Base-by-base conservation (phyloP, 495 filamentous ascomycete genomes). In the Daldinia grandis region DNA sequence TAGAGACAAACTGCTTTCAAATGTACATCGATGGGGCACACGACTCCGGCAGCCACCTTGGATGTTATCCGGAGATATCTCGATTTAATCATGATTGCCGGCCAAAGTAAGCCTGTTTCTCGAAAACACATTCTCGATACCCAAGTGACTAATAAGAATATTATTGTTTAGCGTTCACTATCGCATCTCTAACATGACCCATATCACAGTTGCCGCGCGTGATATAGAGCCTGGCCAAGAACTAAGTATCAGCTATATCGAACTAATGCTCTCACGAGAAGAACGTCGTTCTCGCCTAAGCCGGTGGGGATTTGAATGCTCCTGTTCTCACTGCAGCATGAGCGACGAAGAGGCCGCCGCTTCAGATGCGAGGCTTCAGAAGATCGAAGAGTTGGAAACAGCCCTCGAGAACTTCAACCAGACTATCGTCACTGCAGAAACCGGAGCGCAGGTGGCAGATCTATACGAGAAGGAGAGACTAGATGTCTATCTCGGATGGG, bases 21-120 rank as follows among this genome's bases (percentile, higher is more conserved):
- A 40, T 81, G 57, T 79, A 79, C 28, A 62, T 82, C 44, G 73
- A 74, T 50, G 76, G 76, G 6, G 58, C 71, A 0, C 42, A 68
- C 0, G 69, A 76, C 5, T 66, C 74, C 0, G 73, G 74, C 0
- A 54, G 71, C 8, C 82, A 84, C 47, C 58, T 83, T 1, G 80
- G 71, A 6, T 62, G 66, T 25, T 84, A 78, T 50, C 77, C 78
- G 0, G 79, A 81, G 7, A 73, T 82, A 15, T 74, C 76, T 28
- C 69, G 69, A 54, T 64, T 83, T 8, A 83, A 83, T 58, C 81
- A 84, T 49, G 81, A 82, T 58, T 83, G 82, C 37, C 67, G 81
- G 17, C 81, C 82, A 33, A 83, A 82, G 82, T 83, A 56, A 78
- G 79, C 68, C 1, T 31, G 12, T 7, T 9, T 25, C 8, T n/a